A percentile compares a stretch with the other conserved stretches of the same genome.
These are phyloP conservation scores for Leishmania major DNA, from an alignment of 208 protist species.

Conservation along the genomic window DNA sequence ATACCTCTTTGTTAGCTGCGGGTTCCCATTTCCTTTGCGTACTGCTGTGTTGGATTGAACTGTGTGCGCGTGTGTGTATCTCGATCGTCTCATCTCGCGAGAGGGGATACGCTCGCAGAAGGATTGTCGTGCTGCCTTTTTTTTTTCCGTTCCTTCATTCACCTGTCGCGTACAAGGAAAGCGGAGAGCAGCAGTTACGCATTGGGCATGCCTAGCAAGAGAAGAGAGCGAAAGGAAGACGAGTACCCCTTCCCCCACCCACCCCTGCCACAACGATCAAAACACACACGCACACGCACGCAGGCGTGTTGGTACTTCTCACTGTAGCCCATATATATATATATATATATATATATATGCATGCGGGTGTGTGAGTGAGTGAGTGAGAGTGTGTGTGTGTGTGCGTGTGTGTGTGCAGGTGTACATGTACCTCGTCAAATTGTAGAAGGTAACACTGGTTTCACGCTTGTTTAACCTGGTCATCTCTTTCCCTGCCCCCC, in stretches of 20 bases:
- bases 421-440: neutral
- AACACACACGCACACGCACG: neutral
- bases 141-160: neutral
- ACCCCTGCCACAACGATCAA: neutral
- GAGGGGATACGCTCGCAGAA: neutral
- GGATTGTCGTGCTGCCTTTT: neutral
- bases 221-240: neutral
- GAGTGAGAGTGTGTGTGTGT: too few relatives aligned
- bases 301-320: neutral
- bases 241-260: neutral
- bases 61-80: neutral
- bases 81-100: neutral
- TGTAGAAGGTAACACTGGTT: neutral
- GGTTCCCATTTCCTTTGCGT: neutral
- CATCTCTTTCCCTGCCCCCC: neutral
- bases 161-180: neutral
- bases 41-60: neutral
- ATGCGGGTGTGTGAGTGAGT: neutral
- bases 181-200: neutral
- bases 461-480: neutral
- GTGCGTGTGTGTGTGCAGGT: conserved; percentile 6
- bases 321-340: neutral
- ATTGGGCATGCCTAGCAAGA: conserved; percentile 6
- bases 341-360: neutral
- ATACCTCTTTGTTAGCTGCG: neutral